Conservation (phyloP, 2,329 filamentous ascomycete species). For the Hypoxylon sp. region DNA sequence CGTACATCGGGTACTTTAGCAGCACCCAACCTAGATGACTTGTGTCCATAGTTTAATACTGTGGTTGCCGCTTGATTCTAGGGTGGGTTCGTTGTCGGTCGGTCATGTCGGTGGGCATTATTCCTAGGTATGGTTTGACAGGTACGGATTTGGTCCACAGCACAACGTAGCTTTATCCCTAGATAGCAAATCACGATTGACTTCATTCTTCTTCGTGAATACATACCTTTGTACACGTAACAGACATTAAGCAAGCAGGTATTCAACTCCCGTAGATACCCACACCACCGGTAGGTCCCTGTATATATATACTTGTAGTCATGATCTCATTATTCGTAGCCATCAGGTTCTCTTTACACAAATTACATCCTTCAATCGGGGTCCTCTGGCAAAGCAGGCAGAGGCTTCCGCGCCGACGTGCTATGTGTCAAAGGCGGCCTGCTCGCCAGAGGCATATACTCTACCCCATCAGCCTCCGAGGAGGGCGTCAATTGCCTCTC, state of each 20-base stretch:
- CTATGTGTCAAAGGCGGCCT: slow-evolving; percentile 39
- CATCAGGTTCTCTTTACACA: slow-evolving; percentile 13
- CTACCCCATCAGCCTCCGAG: slow-evolving; percentile 41
- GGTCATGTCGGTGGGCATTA: slow-evolving; percentile 5
- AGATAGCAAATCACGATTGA: slow-evolving; percentile 30
- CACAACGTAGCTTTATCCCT: slow-evolving; percentile 37
- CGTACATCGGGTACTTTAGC: slow-evolving; percentile 12
- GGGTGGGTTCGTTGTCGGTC: slow-evolving; percentile 20
- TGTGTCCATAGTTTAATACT: slow-evolving; percentile 13
- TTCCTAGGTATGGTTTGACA: background rate
- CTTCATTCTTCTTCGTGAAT: slow-evolving; percentile 17
- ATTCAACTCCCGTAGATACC: background rate
- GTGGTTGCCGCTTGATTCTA: slow-evolving; percentile 15
- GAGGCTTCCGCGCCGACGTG: slow-evolving; percentile 51
- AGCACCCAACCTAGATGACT: slow-evolving; percentile 11
- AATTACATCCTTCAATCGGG: slow-evolving; percentile 45
- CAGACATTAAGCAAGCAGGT: background rate
- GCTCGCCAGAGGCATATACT: slow-evolving; percentile 35
- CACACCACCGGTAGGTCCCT: background rate
- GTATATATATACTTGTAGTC: slow-evolving; percentile 10
- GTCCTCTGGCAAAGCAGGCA: slow-evolving; percentile 57
- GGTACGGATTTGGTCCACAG: background rate
- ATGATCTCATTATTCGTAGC: slow-evolving; percentile 43
- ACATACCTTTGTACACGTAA: slow-evolving; percentile 15
- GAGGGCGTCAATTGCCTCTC: slow-evolving; percentile 51